Evolutionary conservation across 75 land plant species (phyloP).

Genomic region (Pinus tabuliformis): DNA sequence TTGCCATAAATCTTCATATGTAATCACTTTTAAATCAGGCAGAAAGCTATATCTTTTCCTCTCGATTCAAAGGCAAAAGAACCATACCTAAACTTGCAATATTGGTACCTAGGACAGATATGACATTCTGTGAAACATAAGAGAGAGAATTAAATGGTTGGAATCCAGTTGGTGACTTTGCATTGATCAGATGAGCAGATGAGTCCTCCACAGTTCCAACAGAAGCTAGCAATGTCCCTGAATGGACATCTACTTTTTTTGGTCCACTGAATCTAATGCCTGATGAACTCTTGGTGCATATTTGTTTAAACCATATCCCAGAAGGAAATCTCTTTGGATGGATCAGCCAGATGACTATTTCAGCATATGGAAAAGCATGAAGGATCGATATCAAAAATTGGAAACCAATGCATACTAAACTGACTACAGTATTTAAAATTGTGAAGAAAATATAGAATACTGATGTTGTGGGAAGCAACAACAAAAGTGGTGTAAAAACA

Average conservation of each 20-base stretch:
- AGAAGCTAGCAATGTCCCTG: not conserved
- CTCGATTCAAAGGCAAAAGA: not conserved
- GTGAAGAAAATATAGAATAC: slow-evolving; percentile 93
- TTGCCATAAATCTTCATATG: not conserved
- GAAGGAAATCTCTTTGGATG: slow-evolving; percentile 77
- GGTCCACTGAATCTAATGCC: slow-evolving; percentile 1
- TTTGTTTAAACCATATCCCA: slow-evolving; percentile 79
- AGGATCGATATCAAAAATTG: slow-evolving; percentile 61
- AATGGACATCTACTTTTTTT: not conserved
- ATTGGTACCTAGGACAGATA: slow-evolving; percentile 56
- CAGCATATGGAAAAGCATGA: slow-evolving; percentile 78
- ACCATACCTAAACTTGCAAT: slow-evolving; percentile 43
- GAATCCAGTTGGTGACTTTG: not conserved
- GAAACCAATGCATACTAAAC: slow-evolving; percentile 41
- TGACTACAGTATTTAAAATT: slow-evolving; percentile 49
- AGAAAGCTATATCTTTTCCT: not conserved
- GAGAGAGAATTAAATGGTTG: not conserved
- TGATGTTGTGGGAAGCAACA: slow-evolving; percentile 94
- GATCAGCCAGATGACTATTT: slow-evolving; percentile 77
- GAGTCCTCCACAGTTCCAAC: not conserved
- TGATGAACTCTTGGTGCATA: slow-evolving; percentile 18
- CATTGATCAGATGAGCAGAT: not conserved
- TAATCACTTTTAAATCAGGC: not conserved
- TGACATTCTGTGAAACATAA: slow-evolving; percentile 14
- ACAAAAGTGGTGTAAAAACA: slow-evolving; percentile 84